Evolutionary conservation across 139 green algal species (phyloP), one percentile per base, ranked within the genome.

Genomic region (Dunaliella primolecta): DNA sequence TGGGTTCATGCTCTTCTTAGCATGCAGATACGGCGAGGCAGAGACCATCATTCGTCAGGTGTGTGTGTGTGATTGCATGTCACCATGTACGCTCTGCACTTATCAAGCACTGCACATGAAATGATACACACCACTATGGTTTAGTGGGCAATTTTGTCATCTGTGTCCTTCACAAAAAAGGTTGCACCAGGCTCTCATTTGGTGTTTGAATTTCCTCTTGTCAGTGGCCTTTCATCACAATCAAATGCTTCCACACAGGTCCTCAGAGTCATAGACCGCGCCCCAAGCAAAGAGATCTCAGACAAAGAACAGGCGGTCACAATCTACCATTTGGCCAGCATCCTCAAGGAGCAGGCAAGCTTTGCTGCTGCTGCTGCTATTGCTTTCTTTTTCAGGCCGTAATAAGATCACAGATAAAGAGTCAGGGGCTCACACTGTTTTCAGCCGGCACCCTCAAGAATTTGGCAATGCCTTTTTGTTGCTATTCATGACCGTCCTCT

Each of bases 31-130:
- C 30, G 56, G 55, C 15, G 80, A 84, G 80, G 80, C 80, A 11
- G 80, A 84, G 80, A 46, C 75, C 1, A 56, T 56, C 30, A 78
- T 84, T 32, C n/a, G 80, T 23, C 56, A 75, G 56, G 78, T 83
- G 38, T 31, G 78, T 27, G 78, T 32, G 2, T 21, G 11, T 11
- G 15, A 32, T 7, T 35, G 71, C 11, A 11, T n/a, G 7, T 21
- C n/a, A 2, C 2, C n/a, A 21, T 35, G 71, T 7, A 2, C n/a
- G 71, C 3, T 77, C 11, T 32, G 11, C 20, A 77, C 7, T 7
- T 21, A 7, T 77, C 71, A 11, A 32, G 11, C 11, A 2, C 71
- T n/a, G 11, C n/a, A 77, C 15, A 7, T 11, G 7, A 32, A 21
- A 21, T 77, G 71, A 7, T 32, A 32, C 11, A 77, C 11, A 21